These are phyloP conservation scores for Tolypocladium guangdongense DNA, from an alignment of 2,329 filamentous ascomycete genomes.

Conservation along the genomic window DNA sequence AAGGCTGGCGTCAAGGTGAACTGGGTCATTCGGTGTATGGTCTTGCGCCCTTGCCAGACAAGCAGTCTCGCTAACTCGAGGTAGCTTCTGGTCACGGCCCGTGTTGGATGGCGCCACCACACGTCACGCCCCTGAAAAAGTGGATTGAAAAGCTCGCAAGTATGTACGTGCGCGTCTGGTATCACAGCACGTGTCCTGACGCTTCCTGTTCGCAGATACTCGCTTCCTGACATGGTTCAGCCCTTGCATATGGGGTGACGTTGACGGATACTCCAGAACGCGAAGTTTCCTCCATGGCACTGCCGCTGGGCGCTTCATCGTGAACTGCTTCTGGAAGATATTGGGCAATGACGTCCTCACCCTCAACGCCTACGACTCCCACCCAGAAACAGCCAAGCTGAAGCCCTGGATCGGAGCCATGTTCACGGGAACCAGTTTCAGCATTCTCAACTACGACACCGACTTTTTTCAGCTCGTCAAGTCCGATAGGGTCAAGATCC, in stretches of 20 bases:
- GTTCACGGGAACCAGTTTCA: slow-evolving; percentile 43
- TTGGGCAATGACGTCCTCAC: slow-evolving; percentile 43
- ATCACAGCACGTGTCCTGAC: slow-evolving; percentile 24
- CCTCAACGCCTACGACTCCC: slow-evolving; percentile 41
- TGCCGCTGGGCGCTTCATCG: slow-evolving; percentile 41
- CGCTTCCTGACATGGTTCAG: slow-evolving; percentile 64
- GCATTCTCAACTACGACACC: slow-evolving; percentile 49
- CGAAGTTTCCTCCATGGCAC: slow-evolving; percentile 48
- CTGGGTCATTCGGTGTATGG: slow-evolving; percentile 45
- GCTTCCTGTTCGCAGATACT: slow-evolving; percentile 32
- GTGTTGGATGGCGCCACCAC: slow-evolving; percentile 45
- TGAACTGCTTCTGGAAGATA: slow-evolving; percentile 46
- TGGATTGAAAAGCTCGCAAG: slow-evolving; percentile 58
- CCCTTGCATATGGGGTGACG: slow-evolving; percentile 60
- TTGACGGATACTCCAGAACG: slow-evolving; percentile 45
- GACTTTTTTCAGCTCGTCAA: slow-evolving; percentile 46
- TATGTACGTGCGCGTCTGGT: slow-evolving; percentile 14
- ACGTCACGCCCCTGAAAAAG: slow-evolving; percentile 56
- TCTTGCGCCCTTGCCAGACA: background rate
- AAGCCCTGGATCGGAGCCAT: slow-evolving; percentile 40
- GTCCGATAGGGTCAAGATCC: slow-evolving; percentile 38
- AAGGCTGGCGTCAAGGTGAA: slow-evolving; percentile 43
- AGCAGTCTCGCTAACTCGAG: background rate
- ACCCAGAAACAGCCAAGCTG: slow-evolving; percentile 41
- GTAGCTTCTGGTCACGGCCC: slow-evolving; percentile 43